Conservation (phyloP, 495 filamentous ascomycete genomes). For the Pyrenopolyporus hunteri region DNA sequence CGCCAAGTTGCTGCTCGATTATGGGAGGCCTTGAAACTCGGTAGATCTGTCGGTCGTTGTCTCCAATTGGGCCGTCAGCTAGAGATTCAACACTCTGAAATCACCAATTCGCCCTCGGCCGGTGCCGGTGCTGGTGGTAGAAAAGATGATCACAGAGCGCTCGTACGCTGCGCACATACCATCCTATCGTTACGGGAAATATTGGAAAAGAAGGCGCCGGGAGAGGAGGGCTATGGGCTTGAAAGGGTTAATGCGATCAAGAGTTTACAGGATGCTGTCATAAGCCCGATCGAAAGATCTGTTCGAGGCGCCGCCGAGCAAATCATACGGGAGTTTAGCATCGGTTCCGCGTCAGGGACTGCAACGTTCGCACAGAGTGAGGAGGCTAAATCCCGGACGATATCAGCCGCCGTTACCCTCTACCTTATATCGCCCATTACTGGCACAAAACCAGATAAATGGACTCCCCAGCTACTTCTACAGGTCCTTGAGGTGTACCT, state of each 20-base stretch:
- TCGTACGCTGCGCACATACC: slow-evolving; percentile 80
- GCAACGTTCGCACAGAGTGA: slow-evolving; percentile 80
- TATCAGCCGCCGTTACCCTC: slow-evolving; percentile 76
- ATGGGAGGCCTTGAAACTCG: slow-evolving; percentile 77
- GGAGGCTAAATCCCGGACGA: slow-evolving; percentile 73
- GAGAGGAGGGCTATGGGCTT: slow-evolving; percentile 78
- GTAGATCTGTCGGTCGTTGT: slow-evolving; percentile 74
- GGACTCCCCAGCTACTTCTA: slow-evolving; percentile 74
- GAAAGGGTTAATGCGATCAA: slow-evolving; percentile 71
- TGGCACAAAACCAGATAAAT: slow-evolving; percentile 53
- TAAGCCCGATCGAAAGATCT: slow-evolving; percentile 71
- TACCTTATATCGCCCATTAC: slow-evolving; percentile 78
- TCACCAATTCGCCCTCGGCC: slow-evolving; percentile 45
- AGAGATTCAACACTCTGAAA: slow-evolving; percentile 73
- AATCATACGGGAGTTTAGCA: slow-evolving; percentile 80
- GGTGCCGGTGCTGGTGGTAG: slow-evolving; percentile 38
- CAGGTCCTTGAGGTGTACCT: slow-evolving; percentile 82
- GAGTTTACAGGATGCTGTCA: slow-evolving; percentile 68
- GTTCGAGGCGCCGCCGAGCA: slow-evolving; percentile 76
- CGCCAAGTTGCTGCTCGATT: slow-evolving; percentile 73
- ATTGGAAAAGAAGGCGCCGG: slow-evolving; percentile 64
- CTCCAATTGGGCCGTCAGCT: slow-evolving; percentile 84
- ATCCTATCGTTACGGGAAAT: slow-evolving; percentile 74
- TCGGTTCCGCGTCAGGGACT: slow-evolving; percentile 63
- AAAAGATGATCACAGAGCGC: slow-evolving; percentile 74